phyloP scores from a whole-genome alignment of 305 asterid species.

The Salvia sclarea region DNA sequence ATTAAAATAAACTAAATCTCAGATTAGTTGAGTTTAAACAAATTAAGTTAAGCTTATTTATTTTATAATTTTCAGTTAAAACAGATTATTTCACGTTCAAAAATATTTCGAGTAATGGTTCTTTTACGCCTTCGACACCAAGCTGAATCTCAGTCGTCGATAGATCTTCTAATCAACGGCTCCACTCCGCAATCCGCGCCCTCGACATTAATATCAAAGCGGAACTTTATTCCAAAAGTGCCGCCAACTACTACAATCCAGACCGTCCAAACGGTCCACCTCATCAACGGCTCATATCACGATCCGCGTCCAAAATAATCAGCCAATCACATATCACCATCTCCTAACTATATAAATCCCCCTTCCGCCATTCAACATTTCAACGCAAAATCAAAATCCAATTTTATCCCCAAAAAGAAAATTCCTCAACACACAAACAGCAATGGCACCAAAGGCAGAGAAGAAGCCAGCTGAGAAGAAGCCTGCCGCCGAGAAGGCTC shows the following conservation, averaged over 20 bases:
- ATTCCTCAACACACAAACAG: background rate
- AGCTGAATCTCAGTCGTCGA: slow-evolving; percentile 7
- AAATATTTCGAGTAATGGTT: too few relatives aligned
- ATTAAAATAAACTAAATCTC: too few relatives aligned
- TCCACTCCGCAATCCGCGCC: slow-evolving; percentile 9
- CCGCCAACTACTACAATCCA: background rate
- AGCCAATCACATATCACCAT: slow-evolving; percentile 26
- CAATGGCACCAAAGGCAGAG: slow-evolving; percentile 38
- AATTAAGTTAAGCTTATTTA: too few relatives aligned
- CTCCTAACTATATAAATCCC: background rate
- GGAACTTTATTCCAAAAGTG: slow-evolving; percentile 1
- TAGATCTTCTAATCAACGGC: background rate
- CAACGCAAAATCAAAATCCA: background rate
- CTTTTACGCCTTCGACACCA: background rate
- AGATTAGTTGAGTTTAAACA: too few relatives aligned
- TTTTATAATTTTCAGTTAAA: too few relatives aligned
- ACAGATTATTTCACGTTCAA: too few relatives aligned
- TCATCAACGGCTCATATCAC: slow-evolving; percentile 2
- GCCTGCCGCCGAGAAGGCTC: slow-evolving; percentile 38
- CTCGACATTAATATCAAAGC: background rate
- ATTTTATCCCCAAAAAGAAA: too few relatives aligned
- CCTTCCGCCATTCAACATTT: background rate
- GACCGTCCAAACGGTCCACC: background rate
- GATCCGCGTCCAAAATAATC: slow-evolving; percentile 2
- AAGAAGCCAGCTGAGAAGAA: slow-evolving; percentile 38